A percentile compares a stretch with the other conserved stretches of the same genome.
These are phyloP conservation scores for Stephanocyclus meneghinianus DNA, from an alignment of 352 stramenopile species.

Conservation along the genomic window DNA sequence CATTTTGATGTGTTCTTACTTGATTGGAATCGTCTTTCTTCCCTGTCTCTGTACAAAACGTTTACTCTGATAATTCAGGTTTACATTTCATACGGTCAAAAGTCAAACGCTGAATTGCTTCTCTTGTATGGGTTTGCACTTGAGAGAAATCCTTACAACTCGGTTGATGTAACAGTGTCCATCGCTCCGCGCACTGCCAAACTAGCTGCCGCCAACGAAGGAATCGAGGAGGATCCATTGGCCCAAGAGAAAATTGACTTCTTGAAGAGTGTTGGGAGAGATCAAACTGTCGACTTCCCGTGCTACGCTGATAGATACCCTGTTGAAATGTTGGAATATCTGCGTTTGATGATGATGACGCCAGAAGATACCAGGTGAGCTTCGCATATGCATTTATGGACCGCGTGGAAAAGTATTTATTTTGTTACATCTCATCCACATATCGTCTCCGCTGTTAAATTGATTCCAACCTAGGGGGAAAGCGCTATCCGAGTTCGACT, in stretches of 20 bases:
- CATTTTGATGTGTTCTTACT: conserved; percentile 8
- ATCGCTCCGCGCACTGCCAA: conserved; percentile 71
- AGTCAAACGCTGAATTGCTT: conserved; percentile 85
- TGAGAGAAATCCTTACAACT: conserved; percentile 87
- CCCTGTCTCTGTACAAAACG: conserved; percentile 5
- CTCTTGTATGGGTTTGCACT: conserved; percentile 88
- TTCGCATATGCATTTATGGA: background rate
- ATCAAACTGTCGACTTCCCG: conserved; percentile 82
- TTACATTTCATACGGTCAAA: conserved; percentile 87
- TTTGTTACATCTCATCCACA: background rate
- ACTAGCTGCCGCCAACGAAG: conserved; percentile 44
- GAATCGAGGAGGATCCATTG: conserved; percentile 76
- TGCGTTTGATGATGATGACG: conserved; percentile 85
- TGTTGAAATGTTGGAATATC: conserved; percentile 86
- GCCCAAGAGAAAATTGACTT: conserved; percentile 85
- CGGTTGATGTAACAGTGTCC: conserved; percentile 84
- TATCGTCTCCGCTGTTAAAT: background rate
- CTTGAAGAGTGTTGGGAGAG: conserved; percentile 73
- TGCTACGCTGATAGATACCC: conserved; percentile 87
- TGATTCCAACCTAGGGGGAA: conserved; percentile 44
- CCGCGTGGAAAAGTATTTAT: background rate
- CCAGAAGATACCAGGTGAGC: conserved; percentile 72
- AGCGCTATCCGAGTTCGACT: conserved; percentile 78
- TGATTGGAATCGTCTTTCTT: background rate
- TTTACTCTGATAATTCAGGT: conserved; percentile 32